Conservation (phyloP, 768 basidiomycete genomes). For the Boletales sp. region DNA sequence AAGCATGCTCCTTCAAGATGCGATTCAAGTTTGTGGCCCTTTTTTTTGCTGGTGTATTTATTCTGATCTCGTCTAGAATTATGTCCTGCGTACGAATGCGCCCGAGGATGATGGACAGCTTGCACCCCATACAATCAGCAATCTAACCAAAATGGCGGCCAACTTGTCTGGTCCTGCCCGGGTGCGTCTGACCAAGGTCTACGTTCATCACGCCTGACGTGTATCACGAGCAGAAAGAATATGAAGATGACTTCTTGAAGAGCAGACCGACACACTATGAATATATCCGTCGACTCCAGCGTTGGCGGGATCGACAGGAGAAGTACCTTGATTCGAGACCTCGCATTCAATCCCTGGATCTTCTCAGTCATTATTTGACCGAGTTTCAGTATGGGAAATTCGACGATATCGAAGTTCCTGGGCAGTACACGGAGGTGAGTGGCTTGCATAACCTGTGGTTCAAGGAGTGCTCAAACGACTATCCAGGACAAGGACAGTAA, state of each 20-base stretch:
- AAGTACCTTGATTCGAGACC: slow-evolving; percentile 77
- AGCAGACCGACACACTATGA: slow-evolving; percentile 79
- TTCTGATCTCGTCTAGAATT: slow-evolving; percentile 45
- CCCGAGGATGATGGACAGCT: slow-evolving; percentile 69
- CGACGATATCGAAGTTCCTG: slow-evolving; percentile 98
- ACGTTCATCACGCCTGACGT: background rate
- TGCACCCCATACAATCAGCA: slow-evolving; percentile 49
- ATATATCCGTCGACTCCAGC: slow-evolving; percentile 85
- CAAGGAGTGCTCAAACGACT: slow-evolving; percentile 5
- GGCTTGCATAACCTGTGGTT: background rate
- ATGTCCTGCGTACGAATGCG: slow-evolving; percentile 60
- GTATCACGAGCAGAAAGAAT: slow-evolving; percentile 59
- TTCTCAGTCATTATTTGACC: slow-evolving; percentile 86
- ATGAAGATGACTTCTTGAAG: slow-evolving; percentile 85
- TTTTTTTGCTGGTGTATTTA: background rate
- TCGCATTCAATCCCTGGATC: slow-evolving; percentile 78
- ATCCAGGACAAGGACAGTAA: slow-evolving; percentile 90
- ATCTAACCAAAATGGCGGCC: slow-evolving; percentile 55
- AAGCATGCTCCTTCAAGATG: slow-evolving; percentile 84
- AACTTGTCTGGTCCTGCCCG: slow-evolving; percentile 57
- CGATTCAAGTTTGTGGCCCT: slow-evolving; percentile 58
- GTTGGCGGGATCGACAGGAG: slow-evolving; percentile 92
- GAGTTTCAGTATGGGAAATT: slow-evolving; percentile 98
- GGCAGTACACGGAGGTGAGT: slow-evolving; percentile 91
- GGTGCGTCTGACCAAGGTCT: slow-evolving; percentile 36